Percentiles rank a stretch among this genome's conserved stretches.
Evolutionary conservation across 441 rosid species (phyloP).

Genomic region (Erodium moschatum): DNA sequence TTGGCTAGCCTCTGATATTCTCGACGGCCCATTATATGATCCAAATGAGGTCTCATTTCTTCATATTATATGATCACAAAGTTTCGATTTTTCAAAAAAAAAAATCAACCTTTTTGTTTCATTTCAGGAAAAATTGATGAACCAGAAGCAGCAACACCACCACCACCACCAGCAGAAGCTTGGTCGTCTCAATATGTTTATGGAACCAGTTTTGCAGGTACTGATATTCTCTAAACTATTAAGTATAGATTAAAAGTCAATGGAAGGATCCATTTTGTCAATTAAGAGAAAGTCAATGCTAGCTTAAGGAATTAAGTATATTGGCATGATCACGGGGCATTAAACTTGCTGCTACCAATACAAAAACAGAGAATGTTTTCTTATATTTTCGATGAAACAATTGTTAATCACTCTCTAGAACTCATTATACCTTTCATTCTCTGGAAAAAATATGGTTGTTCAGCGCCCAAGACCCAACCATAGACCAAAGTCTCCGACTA

Average conservation of each 20-base stretch:
- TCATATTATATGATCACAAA: background rate
- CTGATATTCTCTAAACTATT: background rate
- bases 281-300: background rate
- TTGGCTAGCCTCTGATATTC: conserved; percentile 43
- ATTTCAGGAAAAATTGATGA: conserved; percentile 21
- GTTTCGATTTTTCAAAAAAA: conserved; percentile 5
- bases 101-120: background rate
- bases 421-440: background rate
- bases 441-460: conserved; percentile 2
- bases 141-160: conserved; percentile 10
- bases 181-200: conserved; percentile 20
- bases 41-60: conserved; percentile 26
- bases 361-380: too few species aligned
- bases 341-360: too few species aligned
- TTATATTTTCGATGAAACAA: too few species aligned
- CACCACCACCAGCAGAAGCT: conserved; percentile 5
- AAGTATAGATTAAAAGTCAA: background rate
- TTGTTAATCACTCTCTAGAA: too few species aligned
- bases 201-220: conserved; percentile 26
- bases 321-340: background rate
- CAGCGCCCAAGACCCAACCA: conserved; percentile 19
- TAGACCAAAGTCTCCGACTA: conserved; percentile 26
- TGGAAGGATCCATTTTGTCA: background rate
- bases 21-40: conserved; percentile 37
- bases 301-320: background rate